These are phyloP conservation scores for Coccinonectria pachysandricola DNA, from an alignment of 2,329 filamentous ascomycete species.

Conservation along the genomic window DNA sequence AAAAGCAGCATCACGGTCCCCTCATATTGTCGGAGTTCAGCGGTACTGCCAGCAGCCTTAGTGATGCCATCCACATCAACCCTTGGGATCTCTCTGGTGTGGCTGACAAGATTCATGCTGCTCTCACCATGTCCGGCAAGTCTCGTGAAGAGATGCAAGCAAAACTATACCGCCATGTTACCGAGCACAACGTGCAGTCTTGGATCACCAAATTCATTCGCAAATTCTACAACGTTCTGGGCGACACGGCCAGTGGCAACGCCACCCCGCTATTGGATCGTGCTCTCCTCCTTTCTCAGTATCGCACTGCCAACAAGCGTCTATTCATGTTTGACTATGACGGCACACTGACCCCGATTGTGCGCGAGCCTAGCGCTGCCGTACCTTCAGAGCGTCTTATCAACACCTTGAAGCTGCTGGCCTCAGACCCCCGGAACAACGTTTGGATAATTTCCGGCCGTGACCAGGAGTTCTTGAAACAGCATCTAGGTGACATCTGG, in stretches of 20 bases:
- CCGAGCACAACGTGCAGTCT: conserved; percentile 71
- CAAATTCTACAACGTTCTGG: conserved; percentile 69
- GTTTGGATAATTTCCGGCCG: conserved; percentile 99
- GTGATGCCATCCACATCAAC: conserved; percentile 88
- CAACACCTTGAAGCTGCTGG: conserved; percentile 66
- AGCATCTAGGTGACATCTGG: conserved; percentile 85
- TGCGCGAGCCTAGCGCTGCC: conserved; percentile 79
- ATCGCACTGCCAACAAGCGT: conserved; percentile 64
- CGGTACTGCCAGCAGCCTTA: conserved; percentile 77
- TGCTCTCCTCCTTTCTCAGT: conserved; percentile 59
- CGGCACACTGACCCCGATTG: conserved; percentile 90
- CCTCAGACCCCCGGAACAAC: conserved; percentile 68
- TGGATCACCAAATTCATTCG: conserved; percentile 78
- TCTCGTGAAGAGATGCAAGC: conserved; percentile 59
- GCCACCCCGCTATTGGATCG: conserved; percentile 77
- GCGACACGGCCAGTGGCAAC: conserved; percentile 62
- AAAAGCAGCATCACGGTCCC: conserved; percentile 76
- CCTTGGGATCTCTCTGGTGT: conserved; percentile 86
- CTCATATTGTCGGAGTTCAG: conserved; percentile 95
- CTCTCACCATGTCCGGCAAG: conserved; percentile 62
- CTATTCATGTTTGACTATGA: conserved; percentile 99
- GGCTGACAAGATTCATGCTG: conserved; percentile 71
- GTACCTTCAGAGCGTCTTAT: conserved; percentile 79
- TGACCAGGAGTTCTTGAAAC: conserved; percentile 81
- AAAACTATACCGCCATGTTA: conserved; percentile 73